A percentile compares a stretch with the other conserved stretches of the same genome.
phyloP scores from a whole-genome alignment of 176 grass and related monocot genomes.

The Avena insularis region DNA sequence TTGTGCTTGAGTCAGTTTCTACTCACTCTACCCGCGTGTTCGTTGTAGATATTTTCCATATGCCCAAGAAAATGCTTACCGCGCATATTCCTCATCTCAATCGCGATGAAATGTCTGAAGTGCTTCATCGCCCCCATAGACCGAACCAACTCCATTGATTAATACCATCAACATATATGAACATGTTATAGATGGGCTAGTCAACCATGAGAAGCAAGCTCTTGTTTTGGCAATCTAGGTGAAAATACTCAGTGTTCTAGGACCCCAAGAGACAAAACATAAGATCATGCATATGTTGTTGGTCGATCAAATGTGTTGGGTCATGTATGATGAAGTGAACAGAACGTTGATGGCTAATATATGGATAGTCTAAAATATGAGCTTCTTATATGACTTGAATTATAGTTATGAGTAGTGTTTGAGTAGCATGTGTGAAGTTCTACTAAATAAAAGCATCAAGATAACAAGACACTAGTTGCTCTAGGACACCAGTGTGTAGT shows the following conservation, averaged over 20 bases:
- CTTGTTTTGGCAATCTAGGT: neutral
- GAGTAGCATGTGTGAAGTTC: neutral
- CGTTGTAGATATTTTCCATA: neutral
- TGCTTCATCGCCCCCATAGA: neutral
- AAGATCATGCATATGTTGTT: neutral
- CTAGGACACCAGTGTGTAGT: too few species aligned
- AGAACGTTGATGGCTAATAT: neutral
- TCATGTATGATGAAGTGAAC: neutral
- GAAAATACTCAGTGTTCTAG: neutral
- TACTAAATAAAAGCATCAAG: neutral
- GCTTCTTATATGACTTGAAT: neutral
- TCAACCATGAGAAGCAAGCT: neutral
- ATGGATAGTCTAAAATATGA: neutral
- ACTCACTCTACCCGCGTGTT: too few species aligned
- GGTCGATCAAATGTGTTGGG: neutral
- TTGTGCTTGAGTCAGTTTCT: too few species aligned
- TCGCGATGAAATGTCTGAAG: neutral
- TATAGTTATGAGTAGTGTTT: neutral
- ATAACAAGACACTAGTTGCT: too few species aligned
- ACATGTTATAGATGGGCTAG: neutral
- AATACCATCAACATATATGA: neutral
- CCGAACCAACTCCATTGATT: neutral
- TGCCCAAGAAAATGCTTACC: neutral
- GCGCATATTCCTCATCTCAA: neutral
- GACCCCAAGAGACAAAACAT: neutral